These are phyloP conservation scores for Pseudocercospora ulei DNA, from an alignment of 2,329 filamentous ascomycete species.

Conservation along the genomic window DNA sequence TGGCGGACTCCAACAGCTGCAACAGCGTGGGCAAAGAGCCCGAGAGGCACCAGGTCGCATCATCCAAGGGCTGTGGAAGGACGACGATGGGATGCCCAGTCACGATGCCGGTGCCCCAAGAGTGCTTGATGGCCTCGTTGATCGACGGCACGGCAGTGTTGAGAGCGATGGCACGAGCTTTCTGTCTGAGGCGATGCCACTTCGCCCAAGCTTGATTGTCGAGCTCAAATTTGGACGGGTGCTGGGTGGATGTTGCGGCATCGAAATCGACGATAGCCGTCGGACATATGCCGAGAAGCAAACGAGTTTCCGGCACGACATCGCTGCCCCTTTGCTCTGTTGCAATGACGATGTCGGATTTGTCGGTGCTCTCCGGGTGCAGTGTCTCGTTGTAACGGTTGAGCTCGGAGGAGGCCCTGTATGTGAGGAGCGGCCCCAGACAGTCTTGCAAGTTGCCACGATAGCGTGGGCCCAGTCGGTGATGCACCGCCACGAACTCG, in stretches of 20 bases:
- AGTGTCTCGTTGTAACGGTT: conserved; percentile 86
- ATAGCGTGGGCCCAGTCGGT: conserved; percentile 79
- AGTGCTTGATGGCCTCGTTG: conserved; percentile 73
- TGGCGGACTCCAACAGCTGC: conserved; percentile 71
- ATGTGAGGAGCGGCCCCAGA: conserved; percentile 90
- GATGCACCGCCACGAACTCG: conserved; percentile 83
- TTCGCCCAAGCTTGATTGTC: conserved; percentile 43
- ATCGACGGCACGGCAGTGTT: conserved; percentile 81
- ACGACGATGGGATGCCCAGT: conserved; percentile 74
- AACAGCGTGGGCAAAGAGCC: conserved; percentile 79
- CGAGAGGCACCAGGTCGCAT: conserved; percentile 85
- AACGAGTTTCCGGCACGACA: conserved; percentile 68
- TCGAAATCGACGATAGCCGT: conserved; percentile 71
- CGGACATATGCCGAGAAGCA: conserved; percentile 75
- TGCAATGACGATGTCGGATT: conserved; percentile 80
- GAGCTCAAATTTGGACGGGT: conserved; percentile 20
- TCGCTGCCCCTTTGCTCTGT: conserved; percentile 76
- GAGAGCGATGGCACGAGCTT: conserved; percentile 68
- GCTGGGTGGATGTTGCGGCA: conserved; percentile 14
- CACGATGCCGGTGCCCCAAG: conserved; percentile 71
- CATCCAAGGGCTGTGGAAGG: conserved; percentile 74
- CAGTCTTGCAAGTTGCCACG: conserved; percentile 96
- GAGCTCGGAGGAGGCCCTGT: conserved; percentile 80
- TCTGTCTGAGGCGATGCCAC: conserved; percentile 58
- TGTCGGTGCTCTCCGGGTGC: conserved; percentile 79